Percentiles rank a stretch among this genome's conserved stretches.
These are phyloP conservation scores for Dillenia suffruticosa DNA, from an alignment of 164 flowering plant species.

Conservation along the genomic window DNA sequence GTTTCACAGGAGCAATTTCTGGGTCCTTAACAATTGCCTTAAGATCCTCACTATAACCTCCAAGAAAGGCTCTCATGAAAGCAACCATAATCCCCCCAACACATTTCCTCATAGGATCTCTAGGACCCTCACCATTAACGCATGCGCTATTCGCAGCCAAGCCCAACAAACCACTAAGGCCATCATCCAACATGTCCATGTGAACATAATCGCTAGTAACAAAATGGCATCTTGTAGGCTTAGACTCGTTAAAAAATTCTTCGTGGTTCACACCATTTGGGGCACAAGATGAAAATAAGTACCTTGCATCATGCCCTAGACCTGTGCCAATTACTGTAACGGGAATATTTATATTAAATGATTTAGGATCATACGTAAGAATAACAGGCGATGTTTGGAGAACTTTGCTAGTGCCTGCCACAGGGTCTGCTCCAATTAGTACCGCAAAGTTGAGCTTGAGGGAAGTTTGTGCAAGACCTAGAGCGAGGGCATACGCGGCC, in stretches of 20 bases:
- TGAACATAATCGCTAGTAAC: constrained; percentile 40
- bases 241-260: constrained; percentile 28
- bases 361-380: constrained; percentile 22
- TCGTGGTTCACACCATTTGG: constrained; percentile 33
- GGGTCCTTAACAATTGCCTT: constrained; percentile 17
- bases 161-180: constrained; percentile 6
- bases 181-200: constrained; percentile 40
- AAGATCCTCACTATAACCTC: constrained; percentile 14
- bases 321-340: constrained; percentile 49
- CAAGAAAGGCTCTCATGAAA: constrained; percentile 26
- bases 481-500: constrained; percentile 41
- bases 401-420: neutral
- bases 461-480: constrained; percentile 10
- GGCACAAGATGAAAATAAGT: constrained; percentile 26
- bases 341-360: constrained; percentile 36
- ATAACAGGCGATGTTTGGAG: constrained; percentile 19
- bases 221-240: constrained; percentile 22
- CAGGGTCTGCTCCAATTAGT: constrained; percentile 51
- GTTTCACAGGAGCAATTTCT: constrained; percentile 21
- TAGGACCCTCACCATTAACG: constrained; percentile 21
- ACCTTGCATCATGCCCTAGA: constrained; percentile 12
- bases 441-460: constrained; percentile 27
- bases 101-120: constrained; percentile 36
- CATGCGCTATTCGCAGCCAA: constrained; percentile 7
- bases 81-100: constrained; percentile 51